These are phyloP conservation scores for Sporisorium scitamineum DNA, from an alignment of 1,284 basidiomycete genomes.

Conservation along the genomic window DNA sequence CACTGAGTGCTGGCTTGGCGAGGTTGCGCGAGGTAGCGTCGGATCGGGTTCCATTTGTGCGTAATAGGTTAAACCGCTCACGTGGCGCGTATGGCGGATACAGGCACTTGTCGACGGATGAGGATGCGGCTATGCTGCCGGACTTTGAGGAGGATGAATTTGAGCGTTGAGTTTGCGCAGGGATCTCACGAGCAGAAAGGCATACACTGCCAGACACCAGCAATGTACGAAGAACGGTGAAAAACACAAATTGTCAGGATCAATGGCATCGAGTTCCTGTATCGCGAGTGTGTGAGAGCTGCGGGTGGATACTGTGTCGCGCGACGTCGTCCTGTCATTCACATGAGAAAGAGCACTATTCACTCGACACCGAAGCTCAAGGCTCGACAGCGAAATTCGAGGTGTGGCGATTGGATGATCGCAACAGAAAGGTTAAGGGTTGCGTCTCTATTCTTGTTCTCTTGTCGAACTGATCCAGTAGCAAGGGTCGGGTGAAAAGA, in stretches of 20 bases:
- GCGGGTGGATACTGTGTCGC: too few species aligned
- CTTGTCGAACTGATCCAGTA: too few species aligned
- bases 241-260: neutral
- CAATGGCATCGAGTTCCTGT: too few species aligned
- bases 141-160: conserved; percentile 65
- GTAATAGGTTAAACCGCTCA: conserved; percentile 23
- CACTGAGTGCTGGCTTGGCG: conserved; percentile 37
- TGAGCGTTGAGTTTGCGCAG: conserved; percentile 26
- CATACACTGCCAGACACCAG: neutral
- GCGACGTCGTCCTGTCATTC: too few species aligned
- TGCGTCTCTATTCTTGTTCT: too few species aligned
- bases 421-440: too few species aligned
- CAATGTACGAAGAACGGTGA: neutral
- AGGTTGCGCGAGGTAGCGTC: conserved; percentile 35
- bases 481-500: too few species aligned
- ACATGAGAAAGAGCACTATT: too few species aligned
- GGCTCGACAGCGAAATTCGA: too few species aligned
- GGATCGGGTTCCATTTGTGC: conserved; percentile 53
- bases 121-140: conserved; percentile 64
- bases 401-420: too few species aligned
- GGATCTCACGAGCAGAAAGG: conserved; percentile 1
- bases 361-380: too few species aligned
- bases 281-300: too few species aligned
- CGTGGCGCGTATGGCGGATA: conserved; percentile 60
- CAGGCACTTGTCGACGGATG: conserved; percentile 61